These are phyloP conservation scores for Schizophyllum amplum DNA, from an alignment of 1,284 basidiomycete genomes.

Conservation along the genomic window DNA sequence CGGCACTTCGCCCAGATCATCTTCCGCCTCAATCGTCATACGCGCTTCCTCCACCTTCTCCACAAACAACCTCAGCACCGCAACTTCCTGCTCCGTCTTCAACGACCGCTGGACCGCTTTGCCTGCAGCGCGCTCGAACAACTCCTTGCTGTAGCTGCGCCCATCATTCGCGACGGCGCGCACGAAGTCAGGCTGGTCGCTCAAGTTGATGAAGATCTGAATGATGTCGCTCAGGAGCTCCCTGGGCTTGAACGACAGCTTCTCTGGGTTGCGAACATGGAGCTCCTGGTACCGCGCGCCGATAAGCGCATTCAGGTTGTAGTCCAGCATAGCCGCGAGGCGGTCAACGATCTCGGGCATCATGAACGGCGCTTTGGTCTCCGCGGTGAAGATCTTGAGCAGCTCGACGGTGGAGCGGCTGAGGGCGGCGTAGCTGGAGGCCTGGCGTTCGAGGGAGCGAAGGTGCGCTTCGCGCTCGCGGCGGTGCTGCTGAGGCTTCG, in stretches of 20 bases:
- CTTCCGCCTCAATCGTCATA: slow-evolving; percentile 75
- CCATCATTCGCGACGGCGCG: slow-evolving; percentile 89
- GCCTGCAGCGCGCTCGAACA: slow-evolving; percentile 77
- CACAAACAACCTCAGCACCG: slow-evolving; percentile 67
- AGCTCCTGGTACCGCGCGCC: slow-evolving; percentile 84
- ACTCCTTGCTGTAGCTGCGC: slow-evolving; percentile 79
- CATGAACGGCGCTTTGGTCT: slow-evolving; percentile 91
- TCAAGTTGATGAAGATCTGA: slow-evolving; percentile 88
- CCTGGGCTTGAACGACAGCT: slow-evolving; percentile 86
- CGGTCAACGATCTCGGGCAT: slow-evolving; percentile 94
- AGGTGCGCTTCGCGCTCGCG: slow-evolving; percentile 79
- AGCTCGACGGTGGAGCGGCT: slow-evolving; percentile 85
- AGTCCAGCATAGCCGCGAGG: slow-evolving; percentile 95
- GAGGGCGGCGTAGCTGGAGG: slow-evolving; percentile 80
- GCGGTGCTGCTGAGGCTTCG: slow-evolving; percentile 62
- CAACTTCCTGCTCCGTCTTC: slow-evolving; percentile 79
- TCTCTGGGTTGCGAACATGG: slow-evolving; percentile 81
- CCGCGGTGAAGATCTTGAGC: slow-evolving; percentile 87
- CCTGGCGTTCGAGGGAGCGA: slow-evolving; percentile 74
- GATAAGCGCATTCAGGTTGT: slow-evolving; percentile 86
- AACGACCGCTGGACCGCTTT: slow-evolving; percentile 63
- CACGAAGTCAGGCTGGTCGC: slow-evolving; percentile 76
- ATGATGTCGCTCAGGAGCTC: slow-evolving; percentile 82
- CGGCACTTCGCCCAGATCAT: slow-evolving; percentile 89
- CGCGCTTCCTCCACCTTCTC: slow-evolving; percentile 81